phyloP scores from a whole-genome alignment of 179 eudicot species.

The Beta macrorhiza region DNA sequence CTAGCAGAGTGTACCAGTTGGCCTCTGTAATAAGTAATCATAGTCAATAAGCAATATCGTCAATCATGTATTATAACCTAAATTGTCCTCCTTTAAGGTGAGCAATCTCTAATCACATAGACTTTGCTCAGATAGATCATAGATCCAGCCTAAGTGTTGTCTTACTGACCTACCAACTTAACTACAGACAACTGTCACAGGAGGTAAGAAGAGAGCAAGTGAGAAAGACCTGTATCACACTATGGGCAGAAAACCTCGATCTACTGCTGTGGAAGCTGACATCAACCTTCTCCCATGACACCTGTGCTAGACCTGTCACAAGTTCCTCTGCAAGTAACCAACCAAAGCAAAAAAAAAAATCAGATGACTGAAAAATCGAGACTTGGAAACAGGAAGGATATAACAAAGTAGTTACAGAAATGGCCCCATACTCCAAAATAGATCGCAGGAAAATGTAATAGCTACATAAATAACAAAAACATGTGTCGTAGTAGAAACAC shows the following conservation, averaged over 20 bases:
- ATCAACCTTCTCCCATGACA: conserved; percentile 96
- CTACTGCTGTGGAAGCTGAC: conserved; percentile 92
- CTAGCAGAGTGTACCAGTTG: background rate
- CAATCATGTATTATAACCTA: background rate
- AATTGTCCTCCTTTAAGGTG: background rate
- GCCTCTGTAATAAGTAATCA: background rate
- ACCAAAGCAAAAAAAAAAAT: background rate
- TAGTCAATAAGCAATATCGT: background rate
- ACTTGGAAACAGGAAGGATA: background rate
- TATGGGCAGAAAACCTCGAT: conserved; percentile 79
- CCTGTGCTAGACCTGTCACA: conserved; percentile 71
- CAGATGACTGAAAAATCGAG: background rate
- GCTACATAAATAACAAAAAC: background rate
- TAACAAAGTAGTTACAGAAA: background rate
- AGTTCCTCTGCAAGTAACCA: conserved; percentile 66
- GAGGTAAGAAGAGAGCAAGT: background rate
- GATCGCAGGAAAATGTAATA: too few relatives aligned
- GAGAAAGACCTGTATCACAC: conserved; percentile 80
- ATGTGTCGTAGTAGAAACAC: background rate
- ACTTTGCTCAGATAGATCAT: background rate
- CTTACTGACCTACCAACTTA: background rate
- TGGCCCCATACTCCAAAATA: background rate
- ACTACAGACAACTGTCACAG: background rate
- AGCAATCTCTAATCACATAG: background rate
- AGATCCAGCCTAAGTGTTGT: conserved; percentile 1